Evolutionary conservation across 2,329 filamentous ascomycete species (phyloP).

Genomic region (Colletotrichum cuscutae): DNA sequence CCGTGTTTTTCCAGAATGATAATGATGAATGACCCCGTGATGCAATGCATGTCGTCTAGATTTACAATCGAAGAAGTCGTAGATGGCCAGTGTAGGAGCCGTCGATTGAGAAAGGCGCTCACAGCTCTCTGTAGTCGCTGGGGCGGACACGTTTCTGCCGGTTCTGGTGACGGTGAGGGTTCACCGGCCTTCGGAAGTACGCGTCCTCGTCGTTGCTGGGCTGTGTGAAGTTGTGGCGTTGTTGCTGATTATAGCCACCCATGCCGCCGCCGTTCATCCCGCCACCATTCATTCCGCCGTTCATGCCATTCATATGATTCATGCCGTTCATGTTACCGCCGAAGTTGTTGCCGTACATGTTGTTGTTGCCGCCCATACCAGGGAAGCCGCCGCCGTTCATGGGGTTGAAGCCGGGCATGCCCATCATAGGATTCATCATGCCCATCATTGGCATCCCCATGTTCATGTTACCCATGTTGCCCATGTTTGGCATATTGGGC

Average conservation of each 20-base stretch:
- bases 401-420: conserved; percentile 34
- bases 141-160: conserved; percentile 82
- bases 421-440: conserved; percentile 43
- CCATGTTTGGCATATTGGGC: conserved; percentile 46
- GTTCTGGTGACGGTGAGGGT: conserved; percentile 90
- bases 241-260: conserved; percentile 31
- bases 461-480: conserved; percentile 44
- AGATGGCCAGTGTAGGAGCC: neutral
- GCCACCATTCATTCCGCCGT: conserved; percentile 44
- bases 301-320: conserved; percentile 41
- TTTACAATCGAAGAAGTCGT: conserved; percentile 17
- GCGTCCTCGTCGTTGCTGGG: conserved; percentile 83
- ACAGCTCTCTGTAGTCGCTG: conserved; percentile 91
- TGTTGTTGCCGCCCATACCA: conserved; percentile 41
- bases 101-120: conserved; percentile 36
- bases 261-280: conserved; percentile 42
- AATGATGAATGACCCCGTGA: conserved; percentile 17
- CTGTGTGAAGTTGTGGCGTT: conserved; percentile 53
- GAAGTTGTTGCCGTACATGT: conserved; percentile 47
- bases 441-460: conserved; percentile 46
- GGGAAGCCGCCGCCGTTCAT: conserved; percentile 39
- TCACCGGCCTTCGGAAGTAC: conserved; percentile 96
- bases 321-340: conserved; percentile 44
- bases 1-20: conserved; percentile 27
- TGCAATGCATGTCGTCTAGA: conserved; percentile 26